phyloP scores from a whole-genome alignment of 805 yeast species.

The Ogataea paraovalis region DNA sequence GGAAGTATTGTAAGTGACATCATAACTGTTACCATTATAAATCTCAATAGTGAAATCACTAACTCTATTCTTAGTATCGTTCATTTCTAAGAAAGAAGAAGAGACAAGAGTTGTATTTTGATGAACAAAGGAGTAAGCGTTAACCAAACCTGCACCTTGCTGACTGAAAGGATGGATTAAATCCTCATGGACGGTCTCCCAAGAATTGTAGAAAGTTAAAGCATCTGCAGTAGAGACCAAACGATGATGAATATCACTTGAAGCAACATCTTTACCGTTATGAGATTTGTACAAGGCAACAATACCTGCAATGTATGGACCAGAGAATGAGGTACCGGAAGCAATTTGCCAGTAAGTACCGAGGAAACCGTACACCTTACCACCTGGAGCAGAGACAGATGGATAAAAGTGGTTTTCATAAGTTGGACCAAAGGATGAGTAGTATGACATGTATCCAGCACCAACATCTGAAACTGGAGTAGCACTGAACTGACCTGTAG shows the following conservation, averaged over 20 bases:
- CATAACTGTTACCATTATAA: conserved; percentile 8
- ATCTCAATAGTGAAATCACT: conserved; percentile 10
- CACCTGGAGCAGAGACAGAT: conserved; percentile 11
- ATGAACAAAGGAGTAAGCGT: conserved; percentile 14
- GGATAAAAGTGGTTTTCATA: conserved; percentile 18
- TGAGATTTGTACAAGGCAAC: background rate
- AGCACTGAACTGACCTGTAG: background rate
- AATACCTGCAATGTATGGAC: background rate
- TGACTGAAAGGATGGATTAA: conserved; percentile 14
- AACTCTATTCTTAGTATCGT: conserved; percentile 13
- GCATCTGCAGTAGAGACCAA: background rate
- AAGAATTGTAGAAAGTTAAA: background rate
- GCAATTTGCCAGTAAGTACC: no score
- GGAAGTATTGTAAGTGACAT: conserved; percentile 5
- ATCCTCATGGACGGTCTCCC: background rate
- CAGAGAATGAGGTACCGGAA: no score
- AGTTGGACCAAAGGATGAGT: conserved; percentile 21
- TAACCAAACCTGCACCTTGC: conserved; percentile 19
- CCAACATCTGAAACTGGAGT: conserved; percentile 4
- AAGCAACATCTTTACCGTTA: background rate
- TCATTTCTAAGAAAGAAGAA: conserved; percentile 7
- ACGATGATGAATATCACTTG: background rate
- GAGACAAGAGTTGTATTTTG: conserved; percentile 10
- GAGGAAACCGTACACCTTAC: no score
- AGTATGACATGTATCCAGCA: conserved; percentile 12